Evolutionary conservation across 208 protist species (phyloP).

Genomic region (Blechomonas ayalai): DNA sequence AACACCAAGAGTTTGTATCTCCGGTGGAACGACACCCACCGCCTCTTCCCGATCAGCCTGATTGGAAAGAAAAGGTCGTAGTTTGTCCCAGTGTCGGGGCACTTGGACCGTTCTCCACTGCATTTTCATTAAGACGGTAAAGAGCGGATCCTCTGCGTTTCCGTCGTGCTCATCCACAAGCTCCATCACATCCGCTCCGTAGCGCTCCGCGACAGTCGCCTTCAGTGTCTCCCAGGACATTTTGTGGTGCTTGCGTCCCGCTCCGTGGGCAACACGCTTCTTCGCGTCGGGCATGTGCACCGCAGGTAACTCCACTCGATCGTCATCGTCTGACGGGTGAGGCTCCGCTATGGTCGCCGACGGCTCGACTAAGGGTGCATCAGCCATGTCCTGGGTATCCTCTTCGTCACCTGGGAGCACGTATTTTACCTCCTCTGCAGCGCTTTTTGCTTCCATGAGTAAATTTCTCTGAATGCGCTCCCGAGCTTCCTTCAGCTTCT

Average conservation of each 20-base stretch:
- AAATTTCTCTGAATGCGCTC: slow-evolving; percentile 28
- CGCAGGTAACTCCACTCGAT: slow-evolving; percentile 17
- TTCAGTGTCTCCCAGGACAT: slow-evolving; percentile 66
- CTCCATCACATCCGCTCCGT: slow-evolving; percentile 45
- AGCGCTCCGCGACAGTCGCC: slow-evolving; percentile 26
- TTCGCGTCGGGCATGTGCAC: slow-evolving; percentile 4
- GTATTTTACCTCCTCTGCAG: slow-evolving; percentile 29
- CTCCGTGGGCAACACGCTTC: background rate
- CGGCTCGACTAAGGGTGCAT: background rate
- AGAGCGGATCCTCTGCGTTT: slow-evolving; percentile 92
- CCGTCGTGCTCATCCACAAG: slow-evolving; percentile 96
- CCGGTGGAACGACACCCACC: slow-evolving; percentile 92
- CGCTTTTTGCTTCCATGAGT: slow-evolving; percentile 14
- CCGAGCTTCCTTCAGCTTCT: slow-evolving; percentile 27
- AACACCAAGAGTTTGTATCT: slow-evolving; percentile 88
- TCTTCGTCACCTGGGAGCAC: slow-evolving; percentile 18
- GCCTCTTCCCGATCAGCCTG: slow-evolving; percentile 95
- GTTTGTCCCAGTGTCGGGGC: slow-evolving; percentile 97
- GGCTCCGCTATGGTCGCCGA: background rate
- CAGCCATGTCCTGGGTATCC: background rate
- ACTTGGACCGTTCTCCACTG: slow-evolving; percentile 90
- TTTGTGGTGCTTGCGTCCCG: slow-evolving; percentile 25
- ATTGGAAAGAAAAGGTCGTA: slow-evolving; percentile 95
- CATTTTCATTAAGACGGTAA: slow-evolving; percentile 96
- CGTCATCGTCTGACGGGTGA: slow-evolving; percentile 13